phyloP scores from a whole-genome alignment of 805 yeast genomes.

The Metschnikowia proteae region DNA sequence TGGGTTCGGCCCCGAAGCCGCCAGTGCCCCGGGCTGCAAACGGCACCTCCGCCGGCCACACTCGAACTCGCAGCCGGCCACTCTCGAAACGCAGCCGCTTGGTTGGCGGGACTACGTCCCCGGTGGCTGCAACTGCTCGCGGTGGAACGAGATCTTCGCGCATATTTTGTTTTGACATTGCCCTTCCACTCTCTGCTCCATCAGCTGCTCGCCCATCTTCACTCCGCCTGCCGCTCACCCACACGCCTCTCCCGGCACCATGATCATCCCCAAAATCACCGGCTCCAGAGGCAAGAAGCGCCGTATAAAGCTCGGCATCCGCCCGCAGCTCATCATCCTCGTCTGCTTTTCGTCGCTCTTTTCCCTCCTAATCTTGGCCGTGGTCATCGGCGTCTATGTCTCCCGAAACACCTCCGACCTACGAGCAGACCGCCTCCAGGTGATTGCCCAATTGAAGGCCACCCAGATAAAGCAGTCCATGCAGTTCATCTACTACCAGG shows the following conservation, averaged over 20 bases:
- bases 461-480: conserved; percentile 72
- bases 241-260: background rate
- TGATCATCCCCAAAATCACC: background rate
- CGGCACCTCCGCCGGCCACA: too few relatives aligned
- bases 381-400: conserved; percentile 72
- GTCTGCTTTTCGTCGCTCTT: conserved; percentile 67
- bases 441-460: conserved; percentile 77
- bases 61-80: background rate
- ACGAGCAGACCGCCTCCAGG: conserved; percentile 67
- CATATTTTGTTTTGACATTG: background rate
- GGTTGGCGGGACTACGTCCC: too few relatives aligned
- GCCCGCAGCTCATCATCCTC: conserved; percentile 69
- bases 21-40: too few relatives aligned
- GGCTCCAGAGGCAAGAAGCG: conserved; percentile 14
- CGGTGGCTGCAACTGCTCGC: background rate
- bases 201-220: background rate
- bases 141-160: background rate
- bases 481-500: conserved; percentile 62
- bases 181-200: background rate
- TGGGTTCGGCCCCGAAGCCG: too few relatives aligned
- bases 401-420: conserved; percentile 56
- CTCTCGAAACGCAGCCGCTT: background rate
- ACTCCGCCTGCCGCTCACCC: background rate
- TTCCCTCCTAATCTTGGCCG: conserved; percentile 68
- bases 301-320: conserved; percentile 52